Evolutionary conservation across 2,329 filamentous ascomycete genomes (phyloP), one percentile per base, ranked within the genome.

Genomic region (Curvularia lunata): DNA sequence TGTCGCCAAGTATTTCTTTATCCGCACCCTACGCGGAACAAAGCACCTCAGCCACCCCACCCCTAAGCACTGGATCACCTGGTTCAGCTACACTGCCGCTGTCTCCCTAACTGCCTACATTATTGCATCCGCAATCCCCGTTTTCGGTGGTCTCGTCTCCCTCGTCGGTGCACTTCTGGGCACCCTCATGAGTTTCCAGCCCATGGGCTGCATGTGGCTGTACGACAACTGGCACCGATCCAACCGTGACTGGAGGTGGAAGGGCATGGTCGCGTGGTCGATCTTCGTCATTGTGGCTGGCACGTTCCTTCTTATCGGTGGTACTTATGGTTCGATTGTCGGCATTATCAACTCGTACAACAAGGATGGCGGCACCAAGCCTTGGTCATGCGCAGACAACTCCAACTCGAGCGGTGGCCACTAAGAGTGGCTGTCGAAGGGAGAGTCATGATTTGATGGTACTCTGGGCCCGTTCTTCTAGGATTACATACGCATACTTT

Each of bases 1-100:
- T 28, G 61, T 68, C 5, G 63, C 68, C 46, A 71, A 71, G 30
- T 71, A 69, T 59, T 62, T 71, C n/a, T 88, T 88, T 42, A 90
- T 89, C 23, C 90, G 90, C 55, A 79, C 90, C 52, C 85, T 91
- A 45, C 86, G 88, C 0, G 88, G 88, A 55, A 87, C 90, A 10
- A 12, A 88, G 88, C 68, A 88, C 87, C 72, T 87, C 81, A 58
- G 56, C 8, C 57, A 62, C 28, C 70, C 70, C 50, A 68, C 69
- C 1, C 28, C 54, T 12, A 66, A 46, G n/a, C 69, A 72, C 38
- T 72, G 69, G 69, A 57, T 64, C 9, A 64, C 62, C 21, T 72
- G 69, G 69, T 56, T 72, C 8, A 47, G 61, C 4, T 69, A 64
- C 51, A 70, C 69, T 1, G 59, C 53, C 27, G 58, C 61, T 16